Conservation (phyloP, 2,329 filamentous ascomycete genomes). For the Xylariaceae sp. region DNA sequence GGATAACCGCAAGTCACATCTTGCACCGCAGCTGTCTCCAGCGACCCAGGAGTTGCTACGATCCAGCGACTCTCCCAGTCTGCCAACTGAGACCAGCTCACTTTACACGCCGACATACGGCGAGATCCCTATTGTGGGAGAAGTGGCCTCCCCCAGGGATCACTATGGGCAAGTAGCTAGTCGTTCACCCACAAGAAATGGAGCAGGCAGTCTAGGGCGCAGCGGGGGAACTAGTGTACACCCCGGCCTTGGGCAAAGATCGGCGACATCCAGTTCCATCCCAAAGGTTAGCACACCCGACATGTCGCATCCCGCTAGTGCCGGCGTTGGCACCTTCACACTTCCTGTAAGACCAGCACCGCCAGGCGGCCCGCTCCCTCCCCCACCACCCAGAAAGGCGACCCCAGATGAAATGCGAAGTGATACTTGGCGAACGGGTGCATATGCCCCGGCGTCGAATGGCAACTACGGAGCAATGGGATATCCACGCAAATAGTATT, state of each 20-base stretch:
- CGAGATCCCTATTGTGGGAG: conserved; percentile 64
- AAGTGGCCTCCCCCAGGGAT: conserved; percentile 53
- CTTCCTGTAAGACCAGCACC: conserved; percentile 63
- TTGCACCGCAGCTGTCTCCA: conserved; percentile 75
- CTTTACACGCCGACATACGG: conserved; percentile 64
- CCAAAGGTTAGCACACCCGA: conserved; percentile 42
- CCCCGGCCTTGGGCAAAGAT: conserved; percentile 51
- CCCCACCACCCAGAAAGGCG: conserved; percentile 57
- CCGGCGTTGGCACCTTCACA: conserved; percentile 51
- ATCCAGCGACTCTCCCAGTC: conserved; percentile 56
- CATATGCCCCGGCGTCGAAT: conserved; percentile 47
- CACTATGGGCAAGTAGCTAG: conserved; percentile 40
- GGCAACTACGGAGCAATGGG: conserved; percentile 33
- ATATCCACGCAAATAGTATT: conserved; percentile 31
- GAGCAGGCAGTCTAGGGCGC: conserved; percentile 44
- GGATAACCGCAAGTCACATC: conserved; percentile 91
- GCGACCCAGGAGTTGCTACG: conserved; percentile 73
- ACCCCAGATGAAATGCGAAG: conserved; percentile 51
- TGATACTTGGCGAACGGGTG: conserved; percentile 51
- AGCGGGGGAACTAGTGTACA: conserved; percentile 43
- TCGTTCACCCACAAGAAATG: conserved; percentile 51
- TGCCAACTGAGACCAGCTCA: conserved; percentile 42
- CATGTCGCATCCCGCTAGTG: conserved; percentile 36
- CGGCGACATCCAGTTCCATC: conserved; percentile 49
- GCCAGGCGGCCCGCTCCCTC: conserved; percentile 54